Base-by-base conservation (phyloP, 2,329 filamentous ascomycete species). In the Cryphonectria carpinicola region DNA sequence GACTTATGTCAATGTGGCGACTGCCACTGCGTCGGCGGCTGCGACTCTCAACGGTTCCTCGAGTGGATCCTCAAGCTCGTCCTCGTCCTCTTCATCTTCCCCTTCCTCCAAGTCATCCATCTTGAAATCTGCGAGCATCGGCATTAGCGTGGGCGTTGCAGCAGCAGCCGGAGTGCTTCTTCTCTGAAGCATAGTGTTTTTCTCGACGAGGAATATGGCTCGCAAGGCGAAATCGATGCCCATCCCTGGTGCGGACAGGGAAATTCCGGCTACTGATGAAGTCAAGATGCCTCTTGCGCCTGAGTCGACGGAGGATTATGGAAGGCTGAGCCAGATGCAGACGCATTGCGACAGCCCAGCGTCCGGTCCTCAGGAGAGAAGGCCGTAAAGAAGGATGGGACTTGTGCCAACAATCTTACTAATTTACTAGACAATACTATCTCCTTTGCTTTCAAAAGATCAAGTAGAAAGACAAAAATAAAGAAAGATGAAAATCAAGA, bases 251-350 rank as follows among this genome's bases (percentile, higher is more conserved):
- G 54, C 14, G 13, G 54, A 60, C 25, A 6, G 11, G 54, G 32
- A 60, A 2, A 19, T 60, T 17, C 8, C 58, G 35, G 35, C 58
- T 2, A 35, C 17, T 10, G 58, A 62, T 22, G 58, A 62, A 25
- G 32, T 35, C 19, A 41, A 62, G 58, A 22, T 62, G 5, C 32
- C 58, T 62, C 58, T 62, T 41, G 25, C n/a, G 58, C 58, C 58
- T 5, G 58, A 62, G 58, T 28, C 54, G 58, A 62, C 58, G 4
- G 54, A 61, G 58, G 58, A 62, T n/a, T 62, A 39, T 62, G 58
- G 58, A 13, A 62, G 58, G 19, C 37, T 62, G 58, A 41, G 37
- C 58, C 58, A 62, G 58, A 19, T 41, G 35, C 32, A 37, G 19
- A n/a, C n/a, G n/a, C n/a, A n/a, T n/a, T n/a, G n/a, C n/a, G n/a